Evolutionary conservation across 2,329 filamentous ascomycete species (phyloP).

Genomic region (Clonostachys rosea): DNA sequence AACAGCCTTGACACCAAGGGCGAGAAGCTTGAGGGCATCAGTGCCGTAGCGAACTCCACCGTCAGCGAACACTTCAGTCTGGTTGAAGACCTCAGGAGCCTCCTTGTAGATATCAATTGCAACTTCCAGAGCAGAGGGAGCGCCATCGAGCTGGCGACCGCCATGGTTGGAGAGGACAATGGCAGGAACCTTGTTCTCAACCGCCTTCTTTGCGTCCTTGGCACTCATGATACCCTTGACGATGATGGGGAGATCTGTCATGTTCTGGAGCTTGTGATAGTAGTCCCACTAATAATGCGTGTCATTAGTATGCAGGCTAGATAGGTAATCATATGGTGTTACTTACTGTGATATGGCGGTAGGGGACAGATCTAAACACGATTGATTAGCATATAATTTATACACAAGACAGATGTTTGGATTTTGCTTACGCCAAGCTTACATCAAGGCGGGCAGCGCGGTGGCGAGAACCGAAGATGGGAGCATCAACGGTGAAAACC

Average conservation of each 20-base stretch:
- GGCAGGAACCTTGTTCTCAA: conserved; percentile 20
- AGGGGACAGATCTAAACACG: too few species aligned
- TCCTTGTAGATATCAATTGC: conserved; percentile 31
- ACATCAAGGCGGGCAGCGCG: conserved; percentile 31
- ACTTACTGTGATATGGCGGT: not conserved
- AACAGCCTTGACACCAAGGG: conserved; percentile 35
- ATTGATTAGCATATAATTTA: too few species aligned
- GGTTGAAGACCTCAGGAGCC: conserved; percentile 28
- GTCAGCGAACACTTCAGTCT: conserved; percentile 32
- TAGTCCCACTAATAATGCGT: conserved; percentile 19
- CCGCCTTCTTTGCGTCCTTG: conserved; percentile 23
- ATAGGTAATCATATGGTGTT: too few species aligned
- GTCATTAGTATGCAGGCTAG: too few species aligned
- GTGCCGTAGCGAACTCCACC: conserved; percentile 36
- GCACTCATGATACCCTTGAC: conserved; percentile 32
- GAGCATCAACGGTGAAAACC: conserved; percentile 32
- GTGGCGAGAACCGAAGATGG: conserved; percentile 31
- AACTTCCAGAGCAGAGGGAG: conserved; percentile 28
- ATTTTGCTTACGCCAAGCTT: conserved; percentile 20
- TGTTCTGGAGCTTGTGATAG: conserved; percentile 24
- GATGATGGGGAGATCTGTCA: conserved; percentile 30
- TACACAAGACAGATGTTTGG: conserved; percentile 10
- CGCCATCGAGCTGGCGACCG: conserved; percentile 32
- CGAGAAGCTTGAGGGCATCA: conserved; percentile 34
- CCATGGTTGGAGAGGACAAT: conserved; percentile 38